Percentiles rank a stretch among this genome's conserved stretches.
Evolutionary conservation across 176 grass and related monocot species (phyloP).

Genomic region (Hordeum marinum): DNA sequence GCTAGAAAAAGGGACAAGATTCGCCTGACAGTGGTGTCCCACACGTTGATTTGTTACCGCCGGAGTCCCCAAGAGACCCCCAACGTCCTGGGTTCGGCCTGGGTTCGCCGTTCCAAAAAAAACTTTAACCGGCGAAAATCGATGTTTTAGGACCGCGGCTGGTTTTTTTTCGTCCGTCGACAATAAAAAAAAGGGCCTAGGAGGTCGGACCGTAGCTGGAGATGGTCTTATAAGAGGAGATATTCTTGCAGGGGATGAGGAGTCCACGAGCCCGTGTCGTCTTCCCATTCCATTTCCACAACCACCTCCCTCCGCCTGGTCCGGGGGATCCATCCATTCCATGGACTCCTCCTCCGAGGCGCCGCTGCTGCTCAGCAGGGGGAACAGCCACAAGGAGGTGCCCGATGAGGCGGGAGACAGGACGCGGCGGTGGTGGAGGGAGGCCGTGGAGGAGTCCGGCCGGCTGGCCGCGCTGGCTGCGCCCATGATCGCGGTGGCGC

Average conservation of each 20-base stretch:
- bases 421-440: conserved; percentile 14
- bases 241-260: background rate
- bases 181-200: too few relatives aligned
- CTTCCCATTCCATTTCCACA: background rate
- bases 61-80: too few relatives aligned
- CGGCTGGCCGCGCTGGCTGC: conserved; percentile 41
- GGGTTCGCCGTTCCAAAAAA: too few relatives aligned
- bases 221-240: too few relatives aligned
- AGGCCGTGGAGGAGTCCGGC: conserved; percentile 33
- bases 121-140: too few relatives aligned
- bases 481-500: conserved; percentile 57
- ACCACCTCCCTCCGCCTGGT: background rate
- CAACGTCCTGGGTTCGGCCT: too few relatives aligned
- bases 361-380: conserved; percentile 28
- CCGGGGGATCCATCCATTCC: background rate
- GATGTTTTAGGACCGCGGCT: too few relatives aligned
- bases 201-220: too few relatives aligned
- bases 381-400: background rate
- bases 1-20: too few relatives aligned
- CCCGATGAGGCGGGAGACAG: background rate
- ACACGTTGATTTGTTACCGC: too few relatives aligned
- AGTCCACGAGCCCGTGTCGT: background rate
- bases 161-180: too few relatives aligned
- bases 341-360: conserved; percentile 30
- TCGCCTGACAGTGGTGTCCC: too few relatives aligned